Evolutionary conservation across 2,329 filamentous ascomycete species (phyloP), one percentile per base, ranked within the genome.

Genomic region (Sporothrix luriei): DNA sequence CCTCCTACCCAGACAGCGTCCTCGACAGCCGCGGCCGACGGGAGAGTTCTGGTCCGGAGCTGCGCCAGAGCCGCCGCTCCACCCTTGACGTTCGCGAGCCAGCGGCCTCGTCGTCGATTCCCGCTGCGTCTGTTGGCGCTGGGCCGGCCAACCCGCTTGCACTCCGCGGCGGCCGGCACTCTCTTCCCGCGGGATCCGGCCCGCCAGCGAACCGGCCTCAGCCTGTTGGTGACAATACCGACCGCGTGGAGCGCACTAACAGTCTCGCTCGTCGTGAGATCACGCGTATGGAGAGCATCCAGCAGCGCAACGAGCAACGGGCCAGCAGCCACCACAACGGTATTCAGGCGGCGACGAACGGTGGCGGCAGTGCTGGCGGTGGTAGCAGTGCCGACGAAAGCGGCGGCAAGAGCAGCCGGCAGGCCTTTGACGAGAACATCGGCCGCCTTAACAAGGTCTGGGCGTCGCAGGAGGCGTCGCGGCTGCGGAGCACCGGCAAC

Each of bases 401-500:
- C n/a, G 61, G 61, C 7, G 65, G 69, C 16, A 68, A 48, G 10
- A 73, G 55, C 70, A 62, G 38, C 69, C 75, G 62, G 71, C 75
- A 13, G 33, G 51, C 68, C 0, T 83, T 86, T 71, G 79, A 82
- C 70, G 82, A 87, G 69, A 82, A 85, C 26, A 80, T 87, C 72
- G 81, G 82, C 67, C 81, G 84, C 1, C 79, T 88, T 26, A 85
- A 87, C 72, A 82, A 82, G 71, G 81, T 88, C 0, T 88, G 86
- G 86, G 82, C 79, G 0, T 79, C 82, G 1, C 85, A 88, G 72
- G 85, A 87, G 74, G 80, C 79, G 2, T 77, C 83, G 11, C 79
- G 83, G 3, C 77, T 82, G 68, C 80, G 79, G 46, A 51, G 19
- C 48, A 78, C 78, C 7, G 80, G 78, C 2, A 76, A 79, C 11